Percentiles rank a stretch among this genome's conserved stretches.
Evolutionary conservation across 306 rosid species (phyloP).

Genomic region (Herpetospermum pedunculosum): DNA sequence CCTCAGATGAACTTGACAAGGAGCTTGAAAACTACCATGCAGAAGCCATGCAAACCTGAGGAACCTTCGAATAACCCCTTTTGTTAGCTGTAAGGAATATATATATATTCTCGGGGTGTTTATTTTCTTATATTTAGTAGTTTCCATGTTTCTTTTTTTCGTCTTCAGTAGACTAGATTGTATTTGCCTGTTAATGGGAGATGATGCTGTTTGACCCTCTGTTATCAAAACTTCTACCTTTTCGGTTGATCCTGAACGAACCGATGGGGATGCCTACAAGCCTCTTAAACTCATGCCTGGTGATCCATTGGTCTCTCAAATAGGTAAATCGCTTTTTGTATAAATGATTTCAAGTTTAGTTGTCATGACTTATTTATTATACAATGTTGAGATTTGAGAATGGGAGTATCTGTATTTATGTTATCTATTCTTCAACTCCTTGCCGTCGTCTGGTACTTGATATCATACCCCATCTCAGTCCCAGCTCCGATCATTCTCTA

Average conservation of each 20-base stretch:
- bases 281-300: neutral
- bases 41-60: conserved; percentile 55
- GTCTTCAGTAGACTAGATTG: neutral
- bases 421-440: neutral
- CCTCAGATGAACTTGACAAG: conserved; percentile 71
- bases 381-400: neutral
- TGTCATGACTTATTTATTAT: too few species aligned
- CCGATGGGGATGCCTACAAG: neutral
- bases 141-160: neutral
- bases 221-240: neutral
- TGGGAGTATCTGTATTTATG: neutral
- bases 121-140: neutral
- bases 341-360: neutral
- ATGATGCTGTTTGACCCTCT: neutral
- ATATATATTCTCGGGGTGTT: neutral
- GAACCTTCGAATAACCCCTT: neutral
- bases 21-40: conserved; percentile 83
- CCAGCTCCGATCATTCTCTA: neutral
- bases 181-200: neutral
- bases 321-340: neutral
- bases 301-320: neutral
- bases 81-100: conserved; percentile 2
- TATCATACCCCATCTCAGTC: neutral
- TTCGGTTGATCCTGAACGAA: neutral
- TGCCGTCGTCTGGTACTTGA: neutral